Conservation (phyloP, 1,139 yeast species). For the Sugiyamaella sp. region DNA sequence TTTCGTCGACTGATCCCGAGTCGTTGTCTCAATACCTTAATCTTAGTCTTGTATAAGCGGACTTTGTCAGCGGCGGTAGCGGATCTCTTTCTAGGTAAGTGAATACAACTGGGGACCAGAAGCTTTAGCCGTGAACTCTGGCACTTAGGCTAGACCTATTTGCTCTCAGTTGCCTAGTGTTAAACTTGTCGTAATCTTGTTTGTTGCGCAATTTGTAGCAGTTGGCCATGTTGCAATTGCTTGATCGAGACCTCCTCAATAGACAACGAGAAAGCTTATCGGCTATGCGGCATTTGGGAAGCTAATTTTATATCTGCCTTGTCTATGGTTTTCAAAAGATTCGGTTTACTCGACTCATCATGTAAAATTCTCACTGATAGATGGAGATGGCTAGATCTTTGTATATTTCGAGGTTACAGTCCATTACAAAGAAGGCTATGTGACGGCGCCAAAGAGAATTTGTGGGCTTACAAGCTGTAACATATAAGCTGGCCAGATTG, state of each 20-base stretch:
- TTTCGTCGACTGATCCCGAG: not conserved
- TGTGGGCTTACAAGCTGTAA: not conserved
- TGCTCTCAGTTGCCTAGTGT: not conserved
- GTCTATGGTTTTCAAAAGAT: constrained; percentile 1
- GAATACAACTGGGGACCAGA: not conserved
- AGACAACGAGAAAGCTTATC: constrained; percentile 2
- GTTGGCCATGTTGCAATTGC: constrained; percentile 8
- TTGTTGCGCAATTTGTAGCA: constrained; percentile 7
- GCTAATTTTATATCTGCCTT: constrained; percentile 7
- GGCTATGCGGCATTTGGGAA: constrained; percentile 1
- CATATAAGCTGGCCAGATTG: not conserved
- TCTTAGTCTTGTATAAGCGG: not conserved
- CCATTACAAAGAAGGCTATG: not conserved
- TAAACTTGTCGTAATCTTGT: not conserved
- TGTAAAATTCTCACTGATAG: not conserved
- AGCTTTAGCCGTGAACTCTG: not conserved
- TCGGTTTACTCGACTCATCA: constrained; percentile 16
- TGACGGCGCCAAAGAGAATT: not conserved
- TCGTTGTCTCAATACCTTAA: not conserved
- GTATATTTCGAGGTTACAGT: not conserved
- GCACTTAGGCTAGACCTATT: not conserved
- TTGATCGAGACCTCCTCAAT: not conserved
- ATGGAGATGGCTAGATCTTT: constrained; percentile 4
- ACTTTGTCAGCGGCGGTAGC: not conserved
- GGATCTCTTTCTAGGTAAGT: not conserved